phyloP scores from a whole-genome alignment of 306 rosid species.

The Hylodesmum podocarpum region DNA sequence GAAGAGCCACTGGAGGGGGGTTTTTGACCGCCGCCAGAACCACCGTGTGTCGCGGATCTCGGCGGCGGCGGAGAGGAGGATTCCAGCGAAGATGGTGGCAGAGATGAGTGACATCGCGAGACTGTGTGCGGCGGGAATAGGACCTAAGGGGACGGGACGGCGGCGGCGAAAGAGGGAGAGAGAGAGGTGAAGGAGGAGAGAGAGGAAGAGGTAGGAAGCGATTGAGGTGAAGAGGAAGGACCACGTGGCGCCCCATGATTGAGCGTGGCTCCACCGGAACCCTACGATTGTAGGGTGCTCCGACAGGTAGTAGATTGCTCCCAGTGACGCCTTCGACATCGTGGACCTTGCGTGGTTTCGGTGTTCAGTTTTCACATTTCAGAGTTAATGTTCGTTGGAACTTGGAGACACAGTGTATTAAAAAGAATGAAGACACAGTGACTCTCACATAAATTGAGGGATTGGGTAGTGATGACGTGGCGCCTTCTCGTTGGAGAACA shows the following conservation, averaged over 20 bases:
- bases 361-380: not conserved
- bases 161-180: slow-evolving; percentile 42
- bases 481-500: not conserved
- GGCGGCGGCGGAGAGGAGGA: slow-evolving; percentile 59
- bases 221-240: slow-evolving; percentile 79
- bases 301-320: slow-evolving; percentile 56
- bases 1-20: slow-evolving; percentile 81
- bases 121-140: slow-evolving; percentile 73
- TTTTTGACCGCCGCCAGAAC: slow-evolving; percentile 80
- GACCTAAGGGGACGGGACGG: slow-evolving; percentile 61
- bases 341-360: not conserved
- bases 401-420: no score
- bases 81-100: slow-evolving; percentile 68
- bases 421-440: no score
- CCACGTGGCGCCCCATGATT: slow-evolving; percentile 93
- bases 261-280: slow-evolving; percentile 82
- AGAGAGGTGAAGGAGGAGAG: slow-evolving; percentile 47
- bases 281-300: slow-evolving; percentile 78
- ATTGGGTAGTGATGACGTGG: not conserved
- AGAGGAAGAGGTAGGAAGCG: slow-evolving; percentile 46
- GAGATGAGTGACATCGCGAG: slow-evolving; percentile 70
- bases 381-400: not conserved
- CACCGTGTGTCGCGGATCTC: slow-evolving; percentile 89
- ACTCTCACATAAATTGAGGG: no score
- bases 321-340: slow-evolving; percentile 4